phyloP scores from a whole-genome alignment of 2,329 filamentous ascomycete genomes.

The Thyridium curvatum region DNA sequence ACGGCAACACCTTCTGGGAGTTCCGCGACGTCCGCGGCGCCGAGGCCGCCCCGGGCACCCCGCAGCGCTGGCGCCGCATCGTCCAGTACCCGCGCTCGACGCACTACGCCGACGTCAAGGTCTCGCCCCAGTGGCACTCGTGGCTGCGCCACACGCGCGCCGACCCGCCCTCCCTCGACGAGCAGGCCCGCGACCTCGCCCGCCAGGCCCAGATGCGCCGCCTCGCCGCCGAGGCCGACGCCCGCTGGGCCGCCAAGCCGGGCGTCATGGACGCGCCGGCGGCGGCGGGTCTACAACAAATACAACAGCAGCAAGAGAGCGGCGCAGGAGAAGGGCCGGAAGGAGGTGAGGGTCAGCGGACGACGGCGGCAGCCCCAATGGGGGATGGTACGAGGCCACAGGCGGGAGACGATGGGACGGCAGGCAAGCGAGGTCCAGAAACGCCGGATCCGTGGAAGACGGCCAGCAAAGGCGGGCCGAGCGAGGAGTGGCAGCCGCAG shows the following conservation, averaged over 20 bases:
- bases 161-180: conserved; percentile 47
- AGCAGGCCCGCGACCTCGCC: conserved; percentile 47
- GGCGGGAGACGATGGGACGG: conserved; percentile 2
- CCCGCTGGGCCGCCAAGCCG: conserved; percentile 56
- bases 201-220: conserved; percentile 47
- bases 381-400: conserved; percentile 1
- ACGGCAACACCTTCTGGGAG: conserved; percentile 65
- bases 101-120: conserved; percentile 48
- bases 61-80: conserved; percentile 53
- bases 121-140: conserved; percentile 61
- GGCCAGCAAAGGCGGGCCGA: conserved; percentile 42
- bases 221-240: conserved; percentile 56
- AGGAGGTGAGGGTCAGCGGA: not conserved
- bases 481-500: conserved; percentile 62
- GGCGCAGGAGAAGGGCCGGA: conserved; percentile 4
- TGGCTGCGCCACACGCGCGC: conserved; percentile 58
- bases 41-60: conserved; percentile 7
- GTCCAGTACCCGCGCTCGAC: conserved; percentile 50
- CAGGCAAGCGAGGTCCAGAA: conserved; percentile 3
- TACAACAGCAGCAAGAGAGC: too few species aligned
- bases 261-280: conserved; percentile 37
- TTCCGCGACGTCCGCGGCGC: conserved; percentile 45
- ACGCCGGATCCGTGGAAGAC: conserved; percentile 51
- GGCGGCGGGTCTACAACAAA: too few species aligned
- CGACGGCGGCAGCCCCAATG: too few species aligned